Evolutionary conservation across 2,329 filamentous ascomycete genomes (phyloP), one percentile per base, ranked within the genome.

Genomic region (Fusarium longipes): DNA sequence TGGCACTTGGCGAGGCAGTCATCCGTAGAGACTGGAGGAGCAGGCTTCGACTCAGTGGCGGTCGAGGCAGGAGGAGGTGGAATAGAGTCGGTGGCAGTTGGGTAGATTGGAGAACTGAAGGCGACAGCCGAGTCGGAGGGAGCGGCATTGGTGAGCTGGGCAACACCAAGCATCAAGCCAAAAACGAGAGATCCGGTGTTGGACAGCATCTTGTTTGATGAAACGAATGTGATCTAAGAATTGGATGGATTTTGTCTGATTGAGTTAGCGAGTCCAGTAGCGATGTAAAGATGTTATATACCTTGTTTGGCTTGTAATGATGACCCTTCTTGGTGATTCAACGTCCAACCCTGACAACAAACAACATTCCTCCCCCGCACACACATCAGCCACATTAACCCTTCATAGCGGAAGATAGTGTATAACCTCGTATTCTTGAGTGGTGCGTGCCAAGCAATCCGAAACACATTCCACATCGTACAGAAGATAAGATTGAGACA

Each of bases 181-280:
- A 63, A 12, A 27, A 63, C 5, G 18, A 63, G 4, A 14, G 59
- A 63, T 56, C 59, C 57, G 30, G 59, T 63, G 40, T 57, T 63
- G 25, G 57, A 20, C 1, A 63, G 20, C 59, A 63, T 63, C 12
- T 56, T 57, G 40, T 32, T 14, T 1, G 6, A 14, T 12, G 18
- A 12, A 55, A 29, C 2, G n/a, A 56, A 24, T 20, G 47, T 24
- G 3, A 15, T 18, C 1, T 44, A 17, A 35, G 7, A 18, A 8
- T 20, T n/a, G 3, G 8, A 6, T 25, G 6, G 17, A 9, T 11
- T 22, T 4, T 22, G 6, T 24, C n/a, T 40, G 5, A 1, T n/a
- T 36, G n/a, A 17, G 17, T 1, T 15, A 2, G 25, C 18, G 3
- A 15, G 15, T 4, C 6, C 10, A 10, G 36, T 14, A 39, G 36